These are phyloP conservation scores for Globisporangium takayamanum DNA, from an alignment of 352 stramenopile genomes.

Conservation along the genomic window DNA sequence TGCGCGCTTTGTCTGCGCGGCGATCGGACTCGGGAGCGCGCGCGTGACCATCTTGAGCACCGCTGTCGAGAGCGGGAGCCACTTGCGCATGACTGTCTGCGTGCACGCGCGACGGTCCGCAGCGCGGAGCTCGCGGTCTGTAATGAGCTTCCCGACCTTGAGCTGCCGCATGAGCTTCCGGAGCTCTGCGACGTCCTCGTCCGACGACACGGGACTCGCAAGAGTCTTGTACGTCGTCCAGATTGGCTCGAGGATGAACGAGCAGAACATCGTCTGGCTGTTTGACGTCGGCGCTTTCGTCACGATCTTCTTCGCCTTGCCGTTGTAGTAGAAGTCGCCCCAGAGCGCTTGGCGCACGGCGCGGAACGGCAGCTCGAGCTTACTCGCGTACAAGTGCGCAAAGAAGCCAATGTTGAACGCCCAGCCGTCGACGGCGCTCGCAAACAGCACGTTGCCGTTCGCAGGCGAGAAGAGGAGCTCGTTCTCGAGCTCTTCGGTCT, in stretches of 20 bases:
- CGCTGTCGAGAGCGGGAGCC: slow-evolving; percentile 81
- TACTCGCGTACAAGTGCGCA: slow-evolving; percentile 65
- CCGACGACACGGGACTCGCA: slow-evolving; percentile 28
- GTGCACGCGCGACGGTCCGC: slow-evolving; percentile 54
- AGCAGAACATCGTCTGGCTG: slow-evolving; percentile 89
- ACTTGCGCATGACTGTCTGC: slow-evolving; percentile 81
- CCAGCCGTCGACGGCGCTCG: slow-evolving; percentile 89
- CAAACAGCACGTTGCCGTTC: slow-evolving; percentile 92
- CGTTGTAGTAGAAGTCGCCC: slow-evolving; percentile 90
- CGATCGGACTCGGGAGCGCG: slow-evolving; percentile 65
- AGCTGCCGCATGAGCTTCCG: slow-evolving; percentile 66
- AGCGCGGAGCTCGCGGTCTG: slow-evolving; percentile 65
- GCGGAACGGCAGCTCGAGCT: slow-evolving; percentile 54
- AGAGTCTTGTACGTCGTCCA: slow-evolving; percentile 85
- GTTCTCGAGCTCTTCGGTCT: slow-evolving; percentile 60
- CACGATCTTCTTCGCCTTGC: slow-evolving; percentile 88
- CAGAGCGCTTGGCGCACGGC: slow-evolving; percentile 81
- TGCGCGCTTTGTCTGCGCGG: slow-evolving; percentile 62
- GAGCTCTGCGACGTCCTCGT: slow-evolving; percentile 42
- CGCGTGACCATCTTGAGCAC: slow-evolving; percentile 90
- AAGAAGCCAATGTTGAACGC: slow-evolving; percentile 88
- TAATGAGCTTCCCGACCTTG: slow-evolving; percentile 57
- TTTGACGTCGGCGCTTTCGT: slow-evolving; percentile 63
- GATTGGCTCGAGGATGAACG: slow-evolving; percentile 88
- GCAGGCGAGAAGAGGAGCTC: slow-evolving; percentile 80